Evolutionary conservation across 2,329 filamentous ascomycete genomes (phyloP), one percentile per base, ranked within the genome.

Genomic region (Diplocarpon mali): DNA sequence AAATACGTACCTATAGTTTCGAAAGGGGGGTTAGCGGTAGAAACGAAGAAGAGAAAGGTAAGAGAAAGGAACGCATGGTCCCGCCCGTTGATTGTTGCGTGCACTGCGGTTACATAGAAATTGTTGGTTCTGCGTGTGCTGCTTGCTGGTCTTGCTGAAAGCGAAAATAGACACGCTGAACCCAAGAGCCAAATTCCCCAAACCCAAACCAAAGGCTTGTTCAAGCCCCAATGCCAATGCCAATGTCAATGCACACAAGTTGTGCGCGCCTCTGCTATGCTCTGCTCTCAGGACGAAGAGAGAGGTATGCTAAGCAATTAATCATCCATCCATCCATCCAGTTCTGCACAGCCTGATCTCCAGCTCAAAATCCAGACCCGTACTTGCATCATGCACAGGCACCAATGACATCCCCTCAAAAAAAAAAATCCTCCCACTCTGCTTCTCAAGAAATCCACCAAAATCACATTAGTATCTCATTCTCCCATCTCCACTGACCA

Each of bases 271-370:
- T 37, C 40, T 34, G 32, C 36, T 16, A 17, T n/a, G 24, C 20
- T 14, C 40, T 16, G 13, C 15, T 20, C 31, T 38, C 10, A 13
- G 5, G 28, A 34, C 8, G 17, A 16, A 36, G 40, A 40, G 43
- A 45, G 43, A 40, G 43, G 43, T 45, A 45, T 45, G 40, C 11
- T 7, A 38, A 45, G 38, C 31, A 45, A 41, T 45, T 41, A 45
- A 36, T 45, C 41, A 36, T 31, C 35, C 43, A 36, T 35, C 37
- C 37, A 9, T 34, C 42, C 35, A 32, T 30, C 28, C 17, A 12
- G 13, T 13, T 2, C n/a, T 15, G 17, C 34, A 8, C 20, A 8
- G 15, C 29, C 7, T 35, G 13, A 8, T 38, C 27, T 32, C 35
- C 11, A 27, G 38, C 29, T 15, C 20, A 6, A 43, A 15, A 16